Percentiles rank a stretch among this genome's conserved stretches.
These are phyloP conservation scores for Aureobasidium namibiae DNA, from an alignment of 2,329 filamentous ascomycete genomes.

Conservation along the genomic window DNA sequence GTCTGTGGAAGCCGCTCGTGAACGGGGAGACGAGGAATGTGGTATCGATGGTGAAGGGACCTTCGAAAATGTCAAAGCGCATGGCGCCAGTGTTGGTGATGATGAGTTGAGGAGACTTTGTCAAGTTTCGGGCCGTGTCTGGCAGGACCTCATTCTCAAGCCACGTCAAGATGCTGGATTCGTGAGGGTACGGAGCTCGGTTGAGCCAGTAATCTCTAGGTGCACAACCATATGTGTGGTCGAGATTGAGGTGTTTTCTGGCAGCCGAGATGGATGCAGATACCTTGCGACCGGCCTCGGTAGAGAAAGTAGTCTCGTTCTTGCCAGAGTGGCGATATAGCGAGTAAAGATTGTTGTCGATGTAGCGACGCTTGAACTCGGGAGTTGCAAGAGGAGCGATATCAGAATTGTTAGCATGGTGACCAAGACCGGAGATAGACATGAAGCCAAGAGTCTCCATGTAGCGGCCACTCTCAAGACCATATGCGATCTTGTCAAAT, in stretches of 20 bases:
- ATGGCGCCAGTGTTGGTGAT: constrained; percentile 86
- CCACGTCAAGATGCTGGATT: constrained; percentile 74
- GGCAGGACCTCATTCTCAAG: constrained; percentile 69
- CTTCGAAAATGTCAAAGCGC: constrained; percentile 92
- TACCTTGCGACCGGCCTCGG: constrained; percentile 63
- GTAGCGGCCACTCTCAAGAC: constrained; percentile 80
- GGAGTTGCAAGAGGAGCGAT: constrained; percentile 20
- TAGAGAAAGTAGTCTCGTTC: constrained; percentile 65
- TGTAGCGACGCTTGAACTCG: constrained; percentile 69
- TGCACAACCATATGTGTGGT: constrained; percentile 72
- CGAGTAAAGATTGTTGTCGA: constrained; percentile 87
- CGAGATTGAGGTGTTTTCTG: constrained; percentile 62
- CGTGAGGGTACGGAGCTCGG: constrained; percentile 62
- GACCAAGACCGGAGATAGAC: constrained; percentile 63
- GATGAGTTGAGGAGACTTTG: constrained; percentile 54
- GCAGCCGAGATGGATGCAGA: constrained; percentile 61
- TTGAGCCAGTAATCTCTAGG: constrained; percentile 76
- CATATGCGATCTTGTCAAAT: constrained; percentile 71
- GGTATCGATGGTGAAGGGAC: constrained; percentile 78
- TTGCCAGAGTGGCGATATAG: constrained; percentile 72
- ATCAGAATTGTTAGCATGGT: constrained; percentile 25
- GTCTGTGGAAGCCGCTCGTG: constrained; percentile 64
- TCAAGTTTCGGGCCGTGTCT: constrained; percentile 43
- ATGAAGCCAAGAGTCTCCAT: constrained; percentile 94
- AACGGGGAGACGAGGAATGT: constrained; percentile 86